Conservation (phyloP, 345 rosid genomes). For the Balakata baccata region DNA sequence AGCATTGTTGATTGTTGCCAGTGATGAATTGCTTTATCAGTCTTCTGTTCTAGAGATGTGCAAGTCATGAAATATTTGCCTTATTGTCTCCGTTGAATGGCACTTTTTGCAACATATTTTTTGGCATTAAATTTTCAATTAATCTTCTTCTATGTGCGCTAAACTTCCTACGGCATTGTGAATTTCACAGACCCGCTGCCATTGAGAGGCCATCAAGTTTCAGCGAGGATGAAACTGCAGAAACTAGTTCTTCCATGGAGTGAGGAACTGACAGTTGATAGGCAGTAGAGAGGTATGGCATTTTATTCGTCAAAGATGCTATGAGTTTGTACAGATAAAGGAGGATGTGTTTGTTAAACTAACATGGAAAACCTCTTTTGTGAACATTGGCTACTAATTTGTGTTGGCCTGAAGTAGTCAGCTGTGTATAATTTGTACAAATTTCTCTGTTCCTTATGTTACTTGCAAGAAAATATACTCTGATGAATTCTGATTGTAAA, state of each 20-base stretch:
- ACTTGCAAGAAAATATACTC: neutral
- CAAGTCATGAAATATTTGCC: too few relatives aligned
- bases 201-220: slow-evolving; percentile 51
- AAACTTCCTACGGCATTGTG: slow-evolving; percentile 6
- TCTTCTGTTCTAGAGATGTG: neutral
- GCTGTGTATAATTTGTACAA: too few relatives aligned
- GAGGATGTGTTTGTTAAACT: too few relatives aligned
- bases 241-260: slow-evolving; percentile 53
- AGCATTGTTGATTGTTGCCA: neutral
- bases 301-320: too few relatives aligned
- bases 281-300: slow-evolving; percentile 4
- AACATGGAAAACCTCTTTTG: too few relatives aligned
- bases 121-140: neutral
- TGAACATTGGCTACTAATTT: too few relatives aligned
- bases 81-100: neutral
- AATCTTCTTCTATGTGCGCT: neutral
- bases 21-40: neutral
- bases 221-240: slow-evolving; percentile 72
- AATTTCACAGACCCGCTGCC: slow-evolving; percentile 45
- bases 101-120: neutral
- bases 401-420: too few relatives aligned
- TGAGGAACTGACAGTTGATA: slow-evolving; percentile 14
- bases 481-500: neutral
- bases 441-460: neutral
- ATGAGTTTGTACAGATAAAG: too few relatives aligned